Evolutionary conservation across 129 eudicot species (phyloP), one percentile per base, ranked within the genome.

Genomic region (Pulicaria dysenterica): DNA sequence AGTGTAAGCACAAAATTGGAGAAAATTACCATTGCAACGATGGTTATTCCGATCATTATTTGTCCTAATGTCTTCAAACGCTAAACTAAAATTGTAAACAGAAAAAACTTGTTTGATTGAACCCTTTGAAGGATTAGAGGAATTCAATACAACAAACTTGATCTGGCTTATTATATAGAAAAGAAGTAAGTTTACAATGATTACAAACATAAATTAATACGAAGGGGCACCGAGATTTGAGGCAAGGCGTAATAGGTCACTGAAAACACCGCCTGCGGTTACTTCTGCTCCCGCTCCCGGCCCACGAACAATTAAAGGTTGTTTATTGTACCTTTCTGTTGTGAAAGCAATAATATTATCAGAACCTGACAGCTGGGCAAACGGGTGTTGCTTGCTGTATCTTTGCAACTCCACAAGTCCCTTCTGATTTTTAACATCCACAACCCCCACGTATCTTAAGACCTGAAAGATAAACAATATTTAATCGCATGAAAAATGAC

Each of bases 231-330:
- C 99, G 34, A 95, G 97, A 75, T 95, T 88, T 4, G 96, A 88
- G 41, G 99, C 96, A 69, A 95, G 95, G 9, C 97, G 91, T 79
- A 95, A 78, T 5, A 95, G 85, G 81, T 95, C 99, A 11, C 97
- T 88, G 70, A 95, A 95, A 59, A 95, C 88, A 69, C 99, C 99
- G 3, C 99, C 99, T 37, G 99, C 99, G 24, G 99, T 95, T 41
- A 95, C 99, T 81, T 88, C 95, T 2, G 99, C 99, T 34, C 99
- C 99, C 15, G 99, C 99, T 53, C 99, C 99, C 0, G 99, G 99
- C 5, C 99, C 99, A 56, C 99, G 99, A 17, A 95, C 89, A 24
- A 95, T 95, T 40, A 95, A 77, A 16, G 97, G 97, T 54, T 95
- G 97, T 68, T 95, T 82, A 44, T 88, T 82, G 84, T 95, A 95